Evolutionary conservation across 108 stramenopile genomes (phyloP), one percentile per base, ranked within the genome.

Genomic region (Skeletonema costatum): DNA sequence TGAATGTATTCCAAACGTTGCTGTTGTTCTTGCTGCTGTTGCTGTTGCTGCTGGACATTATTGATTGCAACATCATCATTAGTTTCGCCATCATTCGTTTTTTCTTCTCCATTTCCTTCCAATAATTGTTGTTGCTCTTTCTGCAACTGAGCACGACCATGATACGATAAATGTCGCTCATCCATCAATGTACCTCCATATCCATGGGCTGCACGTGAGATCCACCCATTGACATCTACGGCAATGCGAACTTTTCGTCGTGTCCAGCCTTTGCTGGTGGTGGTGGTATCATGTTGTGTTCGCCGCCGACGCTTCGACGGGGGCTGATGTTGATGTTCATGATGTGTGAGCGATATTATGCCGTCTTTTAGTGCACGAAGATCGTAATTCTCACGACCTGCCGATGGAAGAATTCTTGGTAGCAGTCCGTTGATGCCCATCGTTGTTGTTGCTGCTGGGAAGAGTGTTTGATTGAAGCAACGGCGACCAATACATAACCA

Each of bases 81-180:
- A 48, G 14, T 32, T 17, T 19, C 59, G 17, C 16, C 16, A 14
- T 74, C 4, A 0, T 58, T 32, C 16, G 65, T 31, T 53, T 67
- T 14, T 58, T 62, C 39, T 14, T 70, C 69, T 25, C 29, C 53
- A 13, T 36, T 21, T 39, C 21, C 75, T 51, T 60, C 42, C 21
- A 5, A 60, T 19, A 33, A 13, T 33, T 69, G 41, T 67, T 53
- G 60, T 14, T 62, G 44, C 58, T 66, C 42, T 17, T 56, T 25
- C 44, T 35, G 62, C 73, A 93, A 68, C 60, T 82, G 41, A 2
- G 85, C 84, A 64, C 92, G 61, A 16, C 94, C 94, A 70, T 86
- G 89, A 70, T 90, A 89, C 1, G 87, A 83, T 68, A 95, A 77
- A 70, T 90, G 87, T 4, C 91, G 76, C 46, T 91, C 92, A 69